phyloP scores from a whole-genome alignment of 345 rosid species.

The Clausena lansium region DNA sequence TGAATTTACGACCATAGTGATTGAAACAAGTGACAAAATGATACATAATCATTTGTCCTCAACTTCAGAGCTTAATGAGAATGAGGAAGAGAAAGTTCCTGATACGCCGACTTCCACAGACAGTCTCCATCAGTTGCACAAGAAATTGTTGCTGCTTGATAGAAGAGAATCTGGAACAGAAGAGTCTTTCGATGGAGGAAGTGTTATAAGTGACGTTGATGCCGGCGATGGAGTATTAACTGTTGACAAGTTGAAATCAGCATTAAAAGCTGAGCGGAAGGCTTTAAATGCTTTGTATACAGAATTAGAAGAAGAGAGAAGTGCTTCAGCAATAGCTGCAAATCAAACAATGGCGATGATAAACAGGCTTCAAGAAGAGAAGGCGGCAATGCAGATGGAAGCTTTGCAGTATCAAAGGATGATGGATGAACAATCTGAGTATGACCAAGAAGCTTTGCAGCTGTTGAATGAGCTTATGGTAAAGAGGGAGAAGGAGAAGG shows the following conservation, averaged over 20 bases:
- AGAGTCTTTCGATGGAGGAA: conserved; percentile 71
- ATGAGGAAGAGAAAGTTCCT: conserved; percentile 61
- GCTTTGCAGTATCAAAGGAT: conserved; percentile 96
- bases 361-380: conserved; percentile 95
- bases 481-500: conserved; percentile 80
- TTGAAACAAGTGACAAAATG: conserved; percentile 32
- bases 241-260: conserved; percentile 59
- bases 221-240: conserved; percentile 49
- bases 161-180: conserved; percentile 52
- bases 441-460: conserved; percentile 97
- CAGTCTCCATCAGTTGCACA: conserved; percentile 51
- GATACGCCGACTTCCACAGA: conserved; percentile 61
- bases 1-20: conserved; percentile 42
- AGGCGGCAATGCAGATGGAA: conserved; percentile 99
- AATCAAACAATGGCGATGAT: conserved; percentile 99
- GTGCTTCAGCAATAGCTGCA: conserved; percentile 86
- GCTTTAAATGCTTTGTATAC: conserved; percentile 61
- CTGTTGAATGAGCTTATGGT: conserved; percentile 76
- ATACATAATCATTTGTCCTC: conserved; percentile 23
- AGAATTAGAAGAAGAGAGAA: conserved; percentile 96
- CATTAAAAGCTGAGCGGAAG: conserved; percentile 63
- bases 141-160: conserved; percentile 51
- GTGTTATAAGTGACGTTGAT: conserved; percentile 55
- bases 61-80: conserved; percentile 41
- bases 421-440: conserved; percentile 98